A percentile compares a stretch with the other conserved stretches of the same genome.
Evolutionary conservation across 805 yeast genomes (phyloP).

Genomic region (Ogataea paraovalis): DNA sequence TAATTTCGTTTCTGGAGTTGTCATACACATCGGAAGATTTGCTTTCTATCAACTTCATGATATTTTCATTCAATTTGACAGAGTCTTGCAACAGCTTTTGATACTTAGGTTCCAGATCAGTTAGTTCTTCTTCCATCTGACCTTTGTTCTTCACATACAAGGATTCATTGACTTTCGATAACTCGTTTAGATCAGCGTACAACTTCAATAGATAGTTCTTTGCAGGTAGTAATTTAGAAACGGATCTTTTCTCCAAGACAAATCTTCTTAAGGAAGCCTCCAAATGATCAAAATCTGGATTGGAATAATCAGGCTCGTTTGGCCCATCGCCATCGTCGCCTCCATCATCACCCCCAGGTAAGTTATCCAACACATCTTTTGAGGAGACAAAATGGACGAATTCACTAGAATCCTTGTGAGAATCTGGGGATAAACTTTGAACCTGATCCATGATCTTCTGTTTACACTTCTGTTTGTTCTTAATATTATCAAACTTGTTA

Average conservation of each 20-base stretch:
- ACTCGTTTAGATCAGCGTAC: constrained; percentile 55
- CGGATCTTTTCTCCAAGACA: constrained; percentile 81
- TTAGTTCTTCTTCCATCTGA: constrained; percentile 45
- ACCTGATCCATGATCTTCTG: constrained; percentile 79
- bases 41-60: constrained; percentile 61
- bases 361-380: constrained; percentile 37
- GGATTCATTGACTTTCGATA: constrained; percentile 62
- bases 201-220: constrained; percentile 77
- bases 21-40: constrained; percentile 57
- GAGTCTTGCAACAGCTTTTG: constrained; percentile 51
- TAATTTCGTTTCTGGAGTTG: constrained; percentile 51
- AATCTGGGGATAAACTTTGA: constrained; percentile 80
- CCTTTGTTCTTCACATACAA: constrained; percentile 48
- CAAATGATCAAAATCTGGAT: constrained; percentile 74
- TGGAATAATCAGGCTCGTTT: constrained; percentile 28
- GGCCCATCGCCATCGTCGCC: constrained; percentile 36
- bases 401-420: constrained; percentile 81
- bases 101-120: constrained; percentile 59
- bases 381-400: constrained; percentile 92
- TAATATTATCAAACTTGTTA: constrained; percentile 84
- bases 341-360: constrained; percentile 35
- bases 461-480: constrained; percentile 75
- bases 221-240: constrained; percentile 89
- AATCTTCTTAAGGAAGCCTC: constrained; percentile 84
- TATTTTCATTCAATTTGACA: constrained; percentile 48